A percentile compares a stretch with the other conserved stretches of the same genome.
phyloP scores from a whole-genome alignment of 208 protist genomes.

The Leishmania mexicana region DNA sequence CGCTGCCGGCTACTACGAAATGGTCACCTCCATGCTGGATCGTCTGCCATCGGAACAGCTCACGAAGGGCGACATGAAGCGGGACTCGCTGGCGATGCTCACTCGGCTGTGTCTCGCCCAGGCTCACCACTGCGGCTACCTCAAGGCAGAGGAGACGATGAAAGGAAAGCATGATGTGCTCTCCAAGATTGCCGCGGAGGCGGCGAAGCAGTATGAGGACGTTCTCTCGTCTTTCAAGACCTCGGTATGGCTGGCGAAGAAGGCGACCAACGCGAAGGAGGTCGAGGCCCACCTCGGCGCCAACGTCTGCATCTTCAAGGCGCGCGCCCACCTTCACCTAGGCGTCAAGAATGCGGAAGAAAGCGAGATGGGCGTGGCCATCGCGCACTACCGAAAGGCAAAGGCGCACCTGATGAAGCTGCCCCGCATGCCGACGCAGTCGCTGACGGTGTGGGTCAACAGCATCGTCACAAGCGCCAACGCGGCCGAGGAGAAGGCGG shows the following conservation, averaged over 20 bases:
- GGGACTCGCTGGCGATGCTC: constrained; percentile 59
- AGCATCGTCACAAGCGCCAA: constrained; percentile 71
- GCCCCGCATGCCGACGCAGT: constrained; percentile 51
- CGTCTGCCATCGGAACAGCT: constrained; percentile 68
- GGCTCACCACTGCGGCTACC: constrained; percentile 83
- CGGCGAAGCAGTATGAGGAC: constrained; percentile 73
- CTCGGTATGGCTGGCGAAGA: constrained; percentile 50
- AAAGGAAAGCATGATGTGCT: constrained; percentile 72
- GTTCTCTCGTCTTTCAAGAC: constrained; percentile 44
- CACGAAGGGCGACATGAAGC: constrained; percentile 64
- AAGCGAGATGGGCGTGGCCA: constrained; percentile 59
- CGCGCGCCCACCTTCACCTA: constrained; percentile 75
- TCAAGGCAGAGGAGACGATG: constrained; percentile 76
- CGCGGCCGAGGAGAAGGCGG: constrained; percentile 54
- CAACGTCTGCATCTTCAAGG: constrained; percentile 55
- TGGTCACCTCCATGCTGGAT: constrained; percentile 52
- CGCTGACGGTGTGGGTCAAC: constrained; percentile 60
- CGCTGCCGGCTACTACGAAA: constrained; percentile 83
- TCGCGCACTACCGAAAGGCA: constrained; percentile 74
- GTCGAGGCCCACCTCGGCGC: constrained; percentile 48
- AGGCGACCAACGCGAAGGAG: constrained; percentile 44
- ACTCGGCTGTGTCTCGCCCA: constrained; percentile 56
- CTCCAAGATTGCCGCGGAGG: constrained; percentile 77
- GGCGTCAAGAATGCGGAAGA: constrained; percentile 46
- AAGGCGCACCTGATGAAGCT: constrained; percentile 54